Percentiles rank a stretch among this genome's conserved stretches.
phyloP scores from a whole-genome alignment of 768 basidiomycete species.

The Lanmaoa rubissima region DNA sequence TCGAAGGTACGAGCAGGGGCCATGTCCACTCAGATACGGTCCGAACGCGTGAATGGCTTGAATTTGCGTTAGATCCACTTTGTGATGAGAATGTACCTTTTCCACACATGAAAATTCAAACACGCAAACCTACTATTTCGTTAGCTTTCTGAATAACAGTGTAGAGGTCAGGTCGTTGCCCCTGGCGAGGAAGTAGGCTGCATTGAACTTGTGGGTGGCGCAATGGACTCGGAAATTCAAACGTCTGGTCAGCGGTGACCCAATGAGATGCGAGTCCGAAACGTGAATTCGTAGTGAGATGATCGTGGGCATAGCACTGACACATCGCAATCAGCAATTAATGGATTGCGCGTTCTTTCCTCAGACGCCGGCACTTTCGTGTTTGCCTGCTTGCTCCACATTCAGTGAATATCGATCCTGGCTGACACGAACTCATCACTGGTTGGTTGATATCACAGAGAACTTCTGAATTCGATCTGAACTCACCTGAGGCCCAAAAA shows the following conservation, averaged over 20 bases:
- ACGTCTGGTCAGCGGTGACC: neutral
- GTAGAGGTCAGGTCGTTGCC: too few relatives aligned
- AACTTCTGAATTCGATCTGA: too few relatives aligned
- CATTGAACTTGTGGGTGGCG: neutral
- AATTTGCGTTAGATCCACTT: neutral
- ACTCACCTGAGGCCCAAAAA: too few relatives aligned
- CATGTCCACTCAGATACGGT: neutral
- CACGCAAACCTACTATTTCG: neutral
- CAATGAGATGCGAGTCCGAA: neutral
- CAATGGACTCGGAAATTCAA: neutral
- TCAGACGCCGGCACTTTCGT: constrained; percentile 2
- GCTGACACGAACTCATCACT: neutral
- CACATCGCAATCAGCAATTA: neutral
- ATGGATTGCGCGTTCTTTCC: neutral
- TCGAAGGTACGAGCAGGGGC: neutral
- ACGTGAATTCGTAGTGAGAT: neutral
- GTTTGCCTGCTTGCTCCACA: neutral
- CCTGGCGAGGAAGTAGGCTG: neutral
- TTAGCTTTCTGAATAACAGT: too few relatives aligned
- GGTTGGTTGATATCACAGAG: too few relatives aligned
- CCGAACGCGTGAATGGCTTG: neutral
- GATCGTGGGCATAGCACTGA: neutral
- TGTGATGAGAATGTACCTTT: neutral
- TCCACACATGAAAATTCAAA: neutral
- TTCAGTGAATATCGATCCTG: neutral